A percentile compares a stretch with the other conserved stretches of the same genome.
Conservation (phyloP, 768 basidiomycete species). For the Boletus rufocinnamomeus region DNA sequence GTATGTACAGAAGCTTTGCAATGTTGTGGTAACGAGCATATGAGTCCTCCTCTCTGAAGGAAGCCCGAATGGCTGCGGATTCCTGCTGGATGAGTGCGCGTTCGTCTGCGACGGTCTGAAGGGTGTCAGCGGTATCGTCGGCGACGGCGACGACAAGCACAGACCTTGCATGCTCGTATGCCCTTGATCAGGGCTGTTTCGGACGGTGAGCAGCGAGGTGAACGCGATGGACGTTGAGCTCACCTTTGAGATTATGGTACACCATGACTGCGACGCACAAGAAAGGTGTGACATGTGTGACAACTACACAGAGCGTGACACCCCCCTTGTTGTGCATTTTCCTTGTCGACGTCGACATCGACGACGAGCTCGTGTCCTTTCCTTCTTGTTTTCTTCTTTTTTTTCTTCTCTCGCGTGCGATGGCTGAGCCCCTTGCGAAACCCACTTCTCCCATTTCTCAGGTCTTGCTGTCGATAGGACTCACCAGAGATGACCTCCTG, state of each 20-base stretch:
- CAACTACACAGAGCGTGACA: constrained; percentile 24
- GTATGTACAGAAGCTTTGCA: constrained; percentile 96
- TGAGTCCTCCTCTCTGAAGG: constrained; percentile 96
- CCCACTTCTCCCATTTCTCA: constrained; percentile 68
- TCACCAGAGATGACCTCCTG: constrained; percentile 74
- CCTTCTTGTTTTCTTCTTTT: neutral
- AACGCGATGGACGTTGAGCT: constrained; percentile 15
- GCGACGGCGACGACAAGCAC: constrained; percentile 20
- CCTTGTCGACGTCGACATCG: constrained; percentile 21
- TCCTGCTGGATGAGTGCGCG: constrained; percentile 96
- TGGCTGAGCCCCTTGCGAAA: constrained; percentile 30
- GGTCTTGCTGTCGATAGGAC: constrained; percentile 67
- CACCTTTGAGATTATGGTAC: constrained; percentile 87
- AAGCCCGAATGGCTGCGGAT: constrained; percentile 94
- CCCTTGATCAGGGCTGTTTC: constrained; percentile 91
- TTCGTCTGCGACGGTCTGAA: constrained; percentile 96
- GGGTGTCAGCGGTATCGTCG: constrained; percentile 24
- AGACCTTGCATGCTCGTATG: constrained; percentile 94
- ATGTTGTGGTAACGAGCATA: constrained; percentile 96
- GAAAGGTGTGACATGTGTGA: constrained; percentile 28
- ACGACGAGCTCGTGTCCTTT: constrained; percentile 20
- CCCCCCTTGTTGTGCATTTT: constrained; percentile 9
- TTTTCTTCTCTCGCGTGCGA: constrained; percentile 8
- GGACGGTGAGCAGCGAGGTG: constrained; percentile 23
- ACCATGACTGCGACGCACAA: constrained; percentile 50